These are phyloP conservation scores for Diplodia intermedia DNA, from an alignment of 2,329 filamentous ascomycete species.

Conservation along the genomic window DNA sequence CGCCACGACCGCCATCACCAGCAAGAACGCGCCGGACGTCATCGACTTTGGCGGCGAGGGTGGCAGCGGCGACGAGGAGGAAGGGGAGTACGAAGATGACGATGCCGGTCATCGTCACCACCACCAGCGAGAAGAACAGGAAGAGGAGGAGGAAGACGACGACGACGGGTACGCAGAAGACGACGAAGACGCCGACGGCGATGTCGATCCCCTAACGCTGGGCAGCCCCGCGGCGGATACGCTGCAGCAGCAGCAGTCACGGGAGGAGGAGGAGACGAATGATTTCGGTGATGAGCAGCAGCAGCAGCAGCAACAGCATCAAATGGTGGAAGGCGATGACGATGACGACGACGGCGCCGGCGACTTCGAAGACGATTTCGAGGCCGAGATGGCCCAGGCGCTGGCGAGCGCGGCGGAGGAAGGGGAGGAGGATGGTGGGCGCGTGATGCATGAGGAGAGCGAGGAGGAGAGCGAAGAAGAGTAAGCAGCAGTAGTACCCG, in stretches of 20 bases:
- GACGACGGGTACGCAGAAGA: constrained; percentile 43
- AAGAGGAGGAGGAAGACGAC: constrained; percentile 35
- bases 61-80: constrained; percentile 37
- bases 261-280: neutral
- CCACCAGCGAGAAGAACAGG: constrained; percentile 35
- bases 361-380: constrained; percentile 48
- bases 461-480: constrained; percentile 56
- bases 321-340: constrained; percentile 44
- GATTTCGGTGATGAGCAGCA: neutral
- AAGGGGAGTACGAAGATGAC: constrained; percentile 47
- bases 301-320: constrained; percentile 34
- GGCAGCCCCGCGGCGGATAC: constrained; percentile 41
- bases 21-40: constrained; percentile 13
- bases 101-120: constrained; percentile 38
- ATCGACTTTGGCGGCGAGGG: constrained; percentile 41
- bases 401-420: constrained; percentile 39
- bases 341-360: constrained; percentile 44
- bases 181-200: constrained; percentile 41
- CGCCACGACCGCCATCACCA: neutral
- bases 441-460: constrained; percentile 43
- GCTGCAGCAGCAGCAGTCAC: constrained; percentile 26
- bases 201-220: constrained; percentile 46
- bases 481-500: constrained; percentile 32
- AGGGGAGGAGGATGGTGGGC: constrained; percentile 32
- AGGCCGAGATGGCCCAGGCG: constrained; percentile 52